phyloP scores from a whole-genome alignment of 306 rosid genomes.

The Adenanthera pavonina region DNA sequence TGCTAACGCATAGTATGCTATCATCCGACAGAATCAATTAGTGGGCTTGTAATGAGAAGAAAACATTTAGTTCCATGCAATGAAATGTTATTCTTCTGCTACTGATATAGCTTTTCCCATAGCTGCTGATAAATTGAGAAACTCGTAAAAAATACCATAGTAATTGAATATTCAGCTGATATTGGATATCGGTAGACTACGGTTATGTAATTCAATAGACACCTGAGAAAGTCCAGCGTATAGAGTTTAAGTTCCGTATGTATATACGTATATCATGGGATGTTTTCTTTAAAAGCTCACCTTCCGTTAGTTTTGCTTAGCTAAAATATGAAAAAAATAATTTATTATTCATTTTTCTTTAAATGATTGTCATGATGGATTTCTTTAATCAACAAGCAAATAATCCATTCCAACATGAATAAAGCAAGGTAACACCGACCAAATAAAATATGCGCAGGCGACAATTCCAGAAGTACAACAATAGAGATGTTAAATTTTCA shows the following conservation, averaged over 20 bases:
- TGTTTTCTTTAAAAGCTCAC: neutral
- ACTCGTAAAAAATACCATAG: neutral
- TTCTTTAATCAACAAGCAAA: neutral
- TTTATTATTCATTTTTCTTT: neutral
- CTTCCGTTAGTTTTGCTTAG: neutral
- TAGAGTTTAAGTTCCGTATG: too few species aligned
- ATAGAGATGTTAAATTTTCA: neutral
- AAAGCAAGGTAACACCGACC: neutral
- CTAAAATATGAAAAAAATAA: neutral
- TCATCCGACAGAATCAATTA: constrained; percentile 65
- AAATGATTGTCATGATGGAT: neutral
- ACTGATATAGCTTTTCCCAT: neutral
- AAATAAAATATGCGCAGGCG: neutral
- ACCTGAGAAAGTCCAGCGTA: too few species aligned
- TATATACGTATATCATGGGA: too few species aligned
- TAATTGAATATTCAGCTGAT: too few species aligned
- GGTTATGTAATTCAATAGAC: too few species aligned
- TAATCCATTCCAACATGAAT: neutral
- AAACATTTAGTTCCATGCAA: too few species aligned
- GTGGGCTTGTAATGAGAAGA: too few species aligned
- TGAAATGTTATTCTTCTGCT: neutral
- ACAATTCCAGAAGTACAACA: neutral
- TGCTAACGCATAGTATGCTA: constrained; percentile 68
- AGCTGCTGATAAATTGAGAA: neutral
- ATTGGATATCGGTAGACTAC: too few species aligned